These are phyloP conservation scores for Leucocoprinus leucothites DNA, from an alignment of 768 basidiomycete genomes.

Conservation along the genomic window DNA sequence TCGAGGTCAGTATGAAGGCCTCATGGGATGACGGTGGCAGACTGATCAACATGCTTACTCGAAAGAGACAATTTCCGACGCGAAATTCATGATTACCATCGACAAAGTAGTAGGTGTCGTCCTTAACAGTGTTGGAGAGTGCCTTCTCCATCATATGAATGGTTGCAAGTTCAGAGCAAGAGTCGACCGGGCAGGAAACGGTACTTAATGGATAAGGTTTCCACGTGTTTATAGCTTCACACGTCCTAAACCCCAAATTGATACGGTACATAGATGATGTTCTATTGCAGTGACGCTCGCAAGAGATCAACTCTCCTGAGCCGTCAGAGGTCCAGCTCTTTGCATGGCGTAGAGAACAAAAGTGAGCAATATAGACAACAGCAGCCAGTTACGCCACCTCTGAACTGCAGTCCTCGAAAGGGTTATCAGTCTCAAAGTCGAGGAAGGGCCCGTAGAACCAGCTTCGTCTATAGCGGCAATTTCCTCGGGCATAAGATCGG, in stretches of 20 bases:
- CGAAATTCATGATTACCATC: conserved; percentile 68
- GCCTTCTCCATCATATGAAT: not conserved
- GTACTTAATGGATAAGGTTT: not conserved
- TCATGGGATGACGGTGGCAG: too few species aligned
- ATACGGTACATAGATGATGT: too few species aligned
- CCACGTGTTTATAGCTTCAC: not conserved
- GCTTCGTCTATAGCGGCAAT: conserved; percentile 62
- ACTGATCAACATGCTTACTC: not conserved
- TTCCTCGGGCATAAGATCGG: conserved; percentile 52
- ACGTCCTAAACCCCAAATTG: not conserved
- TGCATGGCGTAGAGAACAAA: not conserved
- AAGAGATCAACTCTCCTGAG: not conserved
- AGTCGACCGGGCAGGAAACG: not conserved
- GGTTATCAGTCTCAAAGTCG: conserved; percentile 16
- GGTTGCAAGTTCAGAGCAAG: not conserved
- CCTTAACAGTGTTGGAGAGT: conserved; percentile 21
- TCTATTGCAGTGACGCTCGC: too few species aligned
- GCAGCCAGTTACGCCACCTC: not conserved
- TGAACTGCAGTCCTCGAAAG: not conserved
- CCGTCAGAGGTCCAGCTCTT: not conserved
- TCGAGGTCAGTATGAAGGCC: not conserved
- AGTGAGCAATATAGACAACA: not conserved
- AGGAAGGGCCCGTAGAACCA: conserved; percentile 49
- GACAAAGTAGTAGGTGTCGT: conserved; percentile 57
- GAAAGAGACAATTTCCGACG: conserved; percentile 59